Base-by-base conservation (phyloP, 176 grass and related monocot species). In the Triticum monococcum region DNA sequence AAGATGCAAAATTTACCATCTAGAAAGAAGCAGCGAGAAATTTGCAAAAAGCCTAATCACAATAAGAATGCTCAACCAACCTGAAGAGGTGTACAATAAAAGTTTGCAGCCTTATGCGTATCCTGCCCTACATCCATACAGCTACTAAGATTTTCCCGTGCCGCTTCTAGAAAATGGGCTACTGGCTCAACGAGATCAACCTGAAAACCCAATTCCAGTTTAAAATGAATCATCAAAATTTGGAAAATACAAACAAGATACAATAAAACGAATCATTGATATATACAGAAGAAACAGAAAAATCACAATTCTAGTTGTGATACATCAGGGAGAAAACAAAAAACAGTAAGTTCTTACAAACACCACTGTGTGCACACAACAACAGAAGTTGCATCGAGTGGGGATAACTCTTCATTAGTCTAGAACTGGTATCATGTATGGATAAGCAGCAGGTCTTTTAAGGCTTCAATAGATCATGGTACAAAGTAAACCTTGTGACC, bases 131-230 rank as follows among this genome's bases (percentile, higher is more conserved):
- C 43, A 32, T 94, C 79, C 87, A 89, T 86, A 75, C 41, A 62
- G 25, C 75, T 52, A 90, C 90, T 68, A 87, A 99, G 90, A 89
- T 94, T 96, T 87, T 94, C 90, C 30, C 87, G 87, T 64, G 97
- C 94, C 14, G 92, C 79, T 83, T 96, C 90, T 71, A 99, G 82
- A 83, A 99, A 99, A 92, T 99, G 97, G 10, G 94, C 92, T 40
- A 99, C 94, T 59, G 97, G 97, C 67, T 99, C 97, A 10, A 96
- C 94, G 87, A 99, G 92, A 89, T 99, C 97, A 87, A 99, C 97
- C 97, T 98, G 87, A 59, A 69, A 2, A 32, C 10, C 46, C 18
- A 74, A 45, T 28, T 71, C n/a, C 64, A 84, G 56, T 83, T 83
- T 73, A 59, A 84, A 79, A 90, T 9, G 11, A 32, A 68, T 17